A percentile compares a stretch with the other conserved stretches of the same genome.
phyloP scores from a whole-genome alignment of 768 basidiomycete species.

The Pilatotrama ljubarskyi region DNA sequence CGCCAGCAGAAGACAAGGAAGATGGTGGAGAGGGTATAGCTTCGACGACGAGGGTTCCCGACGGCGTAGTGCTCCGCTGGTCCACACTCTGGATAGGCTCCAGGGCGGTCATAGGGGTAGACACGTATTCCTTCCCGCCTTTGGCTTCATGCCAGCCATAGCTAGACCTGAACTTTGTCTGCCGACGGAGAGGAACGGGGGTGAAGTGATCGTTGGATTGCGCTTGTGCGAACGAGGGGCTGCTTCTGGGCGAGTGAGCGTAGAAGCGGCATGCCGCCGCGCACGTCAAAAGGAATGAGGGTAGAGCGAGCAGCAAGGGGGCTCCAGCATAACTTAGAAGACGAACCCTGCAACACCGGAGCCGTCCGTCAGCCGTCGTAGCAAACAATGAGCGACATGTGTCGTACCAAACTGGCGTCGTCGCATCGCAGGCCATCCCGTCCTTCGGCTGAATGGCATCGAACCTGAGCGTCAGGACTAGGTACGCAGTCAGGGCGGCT shows the following conservation, averaged over 20 bases:
- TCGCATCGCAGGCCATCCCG: slow-evolving; percentile 61
- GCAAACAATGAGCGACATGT: neutral
- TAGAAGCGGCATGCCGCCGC: slow-evolving; percentile 36
- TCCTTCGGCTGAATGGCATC: slow-evolving; percentile 48
- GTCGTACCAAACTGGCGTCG: slow-evolving; percentile 57
- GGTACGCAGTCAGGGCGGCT: slow-evolving; percentile 43
- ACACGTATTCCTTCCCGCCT: neutral
- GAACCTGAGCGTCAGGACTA: slow-evolving; percentile 44
- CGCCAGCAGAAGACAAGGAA: slow-evolving; percentile 13
- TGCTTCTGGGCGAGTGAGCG: slow-evolving; percentile 13
- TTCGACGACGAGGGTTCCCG: slow-evolving; percentile 15
- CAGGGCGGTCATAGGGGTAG: slow-evolving; percentile 4
- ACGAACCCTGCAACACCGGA: slow-evolving; percentile 49
- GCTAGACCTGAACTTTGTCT: neutral
- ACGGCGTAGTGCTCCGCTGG: slow-evolving; percentile 12
- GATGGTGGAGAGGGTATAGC: slow-evolving; percentile 20
- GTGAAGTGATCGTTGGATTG: slow-evolving; percentile 18
- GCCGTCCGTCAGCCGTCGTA: neutral
- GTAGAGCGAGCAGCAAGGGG: slow-evolving; percentile 51
- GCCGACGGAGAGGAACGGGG: slow-evolving; percentile 20
- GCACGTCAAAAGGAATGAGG: slow-evolving; percentile 51
- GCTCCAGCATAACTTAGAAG: slow-evolving; percentile 64
- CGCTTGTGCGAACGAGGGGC: slow-evolving; percentile 6
- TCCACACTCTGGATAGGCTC: slow-evolving; percentile 8
- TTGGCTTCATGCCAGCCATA: slow-evolving; percentile 13